A percentile compares a stretch with the other conserved stretches of the same genome.
These are phyloP conservation scores for Fusarium chuoi DNA, from an alignment of 2,329 filamentous ascomycete genomes.

Conservation along the genomic window DNA sequence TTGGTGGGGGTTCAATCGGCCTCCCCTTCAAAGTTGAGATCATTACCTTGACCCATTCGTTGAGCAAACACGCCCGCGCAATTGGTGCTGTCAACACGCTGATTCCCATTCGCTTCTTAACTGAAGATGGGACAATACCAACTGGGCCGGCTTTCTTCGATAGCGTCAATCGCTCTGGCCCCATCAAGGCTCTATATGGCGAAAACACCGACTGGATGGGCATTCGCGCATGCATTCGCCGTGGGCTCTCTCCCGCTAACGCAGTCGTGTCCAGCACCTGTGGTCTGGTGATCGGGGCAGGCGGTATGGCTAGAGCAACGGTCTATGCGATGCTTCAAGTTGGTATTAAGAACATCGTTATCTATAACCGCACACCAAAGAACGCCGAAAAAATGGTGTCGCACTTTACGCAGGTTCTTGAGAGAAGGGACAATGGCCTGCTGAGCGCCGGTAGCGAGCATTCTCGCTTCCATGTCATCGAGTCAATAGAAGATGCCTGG, in stretches of 20 bases:
- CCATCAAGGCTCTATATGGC: constrained; percentile 76
- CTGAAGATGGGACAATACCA: constrained; percentile 66
- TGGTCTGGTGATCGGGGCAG: constrained; percentile 71
- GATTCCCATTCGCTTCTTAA: constrained; percentile 72
- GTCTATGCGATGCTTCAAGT: constrained; percentile 83
- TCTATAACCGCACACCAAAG: constrained; percentile 76
- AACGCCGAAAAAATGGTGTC: constrained; percentile 74
- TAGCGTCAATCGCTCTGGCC: constrained; percentile 70
- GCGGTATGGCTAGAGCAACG: constrained; percentile 81
- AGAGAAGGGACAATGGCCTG: constrained; percentile 55
- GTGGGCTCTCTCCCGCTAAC: constrained; percentile 78
- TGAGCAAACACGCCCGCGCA: constrained; percentile 77
- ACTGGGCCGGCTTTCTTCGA: constrained; percentile 62
- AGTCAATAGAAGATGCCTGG: constrained; percentile 70
- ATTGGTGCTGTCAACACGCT: constrained; percentile 83
- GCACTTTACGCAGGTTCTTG: constrained; percentile 72
- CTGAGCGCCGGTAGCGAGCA: constrained; percentile 56
- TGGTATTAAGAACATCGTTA: constrained; percentile 78
- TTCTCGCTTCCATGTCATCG: constrained; percentile 67
- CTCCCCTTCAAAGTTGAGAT: constrained; percentile 81
- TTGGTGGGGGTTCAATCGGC: constrained; percentile 77
- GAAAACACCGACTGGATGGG: constrained; percentile 88
- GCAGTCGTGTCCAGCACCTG: constrained; percentile 66
- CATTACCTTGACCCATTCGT: constrained; percentile 73
- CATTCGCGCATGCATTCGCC: constrained; percentile 76